Evolutionary conservation across 2,329 filamentous ascomycete species (phyloP), one percentile per base, ranked within the genome.

Genomic region (Cadophora sp.): DNA sequence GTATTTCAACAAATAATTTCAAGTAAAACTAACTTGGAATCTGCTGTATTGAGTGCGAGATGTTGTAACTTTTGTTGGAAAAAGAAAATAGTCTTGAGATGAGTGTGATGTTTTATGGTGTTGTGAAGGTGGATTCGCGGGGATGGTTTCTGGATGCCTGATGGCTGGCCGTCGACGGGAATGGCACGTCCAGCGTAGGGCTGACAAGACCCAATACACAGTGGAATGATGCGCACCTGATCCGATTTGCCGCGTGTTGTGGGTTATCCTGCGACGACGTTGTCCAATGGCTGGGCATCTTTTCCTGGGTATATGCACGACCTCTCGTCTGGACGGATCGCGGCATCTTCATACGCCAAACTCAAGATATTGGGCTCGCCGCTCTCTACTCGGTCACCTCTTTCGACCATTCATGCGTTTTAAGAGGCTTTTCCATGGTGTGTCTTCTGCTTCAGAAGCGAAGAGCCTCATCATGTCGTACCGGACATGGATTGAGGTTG

Each of bases 171-270:
- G 14, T 22, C 27, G 45, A 43, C 27, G 47, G 58, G 45, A 39
- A 63, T 60, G 36, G 55, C 60, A 58, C 36, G 16, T 50, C 41
- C 41, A 58, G 33, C 22, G 41, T 68, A 68, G 66, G 63, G 66
- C 63, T 68, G 66, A 68, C 55, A 30, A 50, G 43, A 33, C 50
- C 13, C 9, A 30, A 47, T 61, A 58, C 41, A 59, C 9, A 9
- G 20, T 39, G 60, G n/a, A 41, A 24, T 62, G 59, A 39, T 58
- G 43, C 55, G 30, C 55, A 63, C 33, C 47, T 67, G 65, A 59
- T 53, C 33, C 62, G 59, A 66, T 64, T 68, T 61, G 63, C 63
- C 56, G 27, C 27, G 51, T 27, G 43, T 59, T 48, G 41, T 48
- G 43, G 33, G 50, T 50, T 22, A 36, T 48, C n/a, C 30, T 22